Percentiles rank a stretch among this genome's conserved stretches.
Evolutionary conservation across 129 eudicot species (phyloP).

Genomic region (Logfia minima): DNA sequence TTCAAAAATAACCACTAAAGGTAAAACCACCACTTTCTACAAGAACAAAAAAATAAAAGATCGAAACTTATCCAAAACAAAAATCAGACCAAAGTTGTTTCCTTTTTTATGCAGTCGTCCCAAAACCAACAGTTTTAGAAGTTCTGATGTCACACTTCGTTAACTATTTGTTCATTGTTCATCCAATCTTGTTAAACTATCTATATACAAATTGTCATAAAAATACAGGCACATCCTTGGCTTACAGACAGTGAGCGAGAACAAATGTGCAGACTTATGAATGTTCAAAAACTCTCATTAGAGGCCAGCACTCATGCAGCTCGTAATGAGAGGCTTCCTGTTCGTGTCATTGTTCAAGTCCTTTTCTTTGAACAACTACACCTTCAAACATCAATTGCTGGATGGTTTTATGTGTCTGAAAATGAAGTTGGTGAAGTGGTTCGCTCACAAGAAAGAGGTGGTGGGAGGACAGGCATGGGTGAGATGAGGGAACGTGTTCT

Average conservation of each 20-base stretch:
- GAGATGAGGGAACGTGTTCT: conserved; percentile 49
- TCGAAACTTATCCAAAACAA: too few relatives aligned
- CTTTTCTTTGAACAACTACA: conserved; percentile 73
- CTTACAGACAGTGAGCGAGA: conserved; percentile 59
- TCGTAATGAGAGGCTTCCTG: conserved; percentile 73
- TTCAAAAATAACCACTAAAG: too few relatives aligned
- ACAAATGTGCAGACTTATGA: conserved; percentile 70
- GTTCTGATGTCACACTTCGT: background rate
- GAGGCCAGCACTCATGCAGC: conserved; percentile 81
- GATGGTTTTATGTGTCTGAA: conserved; percentile 69
- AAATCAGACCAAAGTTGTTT: background rate
- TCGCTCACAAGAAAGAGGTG: conserved; percentile 5
- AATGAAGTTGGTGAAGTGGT: conserved; percentile 33
- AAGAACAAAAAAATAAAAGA: too few relatives aligned
- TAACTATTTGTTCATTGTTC: background rate
- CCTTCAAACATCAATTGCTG: conserved; percentile 57
- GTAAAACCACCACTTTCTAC: too few relatives aligned
- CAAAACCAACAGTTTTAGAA: background rate
- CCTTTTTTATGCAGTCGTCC: background rate
- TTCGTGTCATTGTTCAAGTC: conserved; percentile 68
- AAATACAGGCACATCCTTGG: conserved; percentile 65
- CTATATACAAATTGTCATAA: background rate
- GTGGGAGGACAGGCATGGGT: conserved; percentile 20
- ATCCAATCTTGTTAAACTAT: background rate
- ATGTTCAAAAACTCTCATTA: conserved; percentile 61